phyloP scores from a whole-genome alignment of 306 rosid species.

The Prunus mume region DNA sequence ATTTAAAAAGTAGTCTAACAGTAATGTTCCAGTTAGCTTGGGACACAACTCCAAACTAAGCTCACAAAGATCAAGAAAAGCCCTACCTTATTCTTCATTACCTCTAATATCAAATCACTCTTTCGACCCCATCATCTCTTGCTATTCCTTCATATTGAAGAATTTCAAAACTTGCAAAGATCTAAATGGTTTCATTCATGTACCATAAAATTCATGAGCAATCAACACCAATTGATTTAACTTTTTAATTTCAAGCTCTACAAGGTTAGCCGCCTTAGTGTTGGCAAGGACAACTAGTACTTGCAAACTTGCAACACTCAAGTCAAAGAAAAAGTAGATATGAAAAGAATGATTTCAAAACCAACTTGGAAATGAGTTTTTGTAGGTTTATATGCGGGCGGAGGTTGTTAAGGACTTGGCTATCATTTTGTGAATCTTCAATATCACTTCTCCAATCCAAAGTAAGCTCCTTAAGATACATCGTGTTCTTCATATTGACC shows the following conservation, averaged over 20 bases:
- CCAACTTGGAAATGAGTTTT: not conserved
- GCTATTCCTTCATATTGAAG: not conserved
- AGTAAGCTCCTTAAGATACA: not conserved
- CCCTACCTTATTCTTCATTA: not conserved
- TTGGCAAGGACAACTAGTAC: not conserved
- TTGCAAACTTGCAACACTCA: not conserved
- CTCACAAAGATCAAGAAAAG: not conserved
- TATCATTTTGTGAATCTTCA: not conserved
- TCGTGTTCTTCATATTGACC: conserved; percentile 4
- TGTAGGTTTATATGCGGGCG: not conserved
- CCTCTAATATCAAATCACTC: no score
- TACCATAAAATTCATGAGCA: not conserved
- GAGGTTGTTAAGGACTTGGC: not conserved
- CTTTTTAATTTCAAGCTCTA: not conserved
- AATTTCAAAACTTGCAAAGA: no score
- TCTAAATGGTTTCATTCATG: not conserved
- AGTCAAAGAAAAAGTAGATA: not conserved
- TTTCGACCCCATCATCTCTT: not conserved
- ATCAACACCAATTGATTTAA: not conserved
- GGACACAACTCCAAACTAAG: not conserved
- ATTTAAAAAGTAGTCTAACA: no score
- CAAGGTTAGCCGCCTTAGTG: conserved; percentile 18
- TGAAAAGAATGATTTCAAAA: not conserved
- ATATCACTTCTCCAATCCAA: conserved; percentile 9
- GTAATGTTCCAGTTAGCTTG: no score